Evolutionary conservation across 2,329 filamentous ascomycete genomes (phyloP).

Genomic region (Amesomyces nigricolor): DNA sequence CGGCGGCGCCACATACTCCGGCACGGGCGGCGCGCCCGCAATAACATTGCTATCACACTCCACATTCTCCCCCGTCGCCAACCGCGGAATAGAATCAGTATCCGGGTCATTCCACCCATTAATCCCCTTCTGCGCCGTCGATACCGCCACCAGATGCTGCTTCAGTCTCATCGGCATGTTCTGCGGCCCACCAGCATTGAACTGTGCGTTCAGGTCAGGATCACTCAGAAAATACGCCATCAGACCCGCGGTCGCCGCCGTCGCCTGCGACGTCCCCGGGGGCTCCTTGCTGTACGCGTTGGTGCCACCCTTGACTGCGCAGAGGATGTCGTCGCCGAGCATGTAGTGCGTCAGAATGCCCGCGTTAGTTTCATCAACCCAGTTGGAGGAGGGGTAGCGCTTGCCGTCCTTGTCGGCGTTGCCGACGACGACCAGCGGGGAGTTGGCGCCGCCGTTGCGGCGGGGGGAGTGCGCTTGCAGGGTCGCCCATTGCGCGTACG

Average conservation of each 20-base stretch:
- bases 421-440: slow-evolving; percentile 1
- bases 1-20: neutral
- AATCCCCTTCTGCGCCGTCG: slow-evolving; percentile 1
- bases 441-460: slow-evolving; percentile 3
- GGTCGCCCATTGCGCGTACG: neutral
- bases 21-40: neutral
- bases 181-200: neutral
- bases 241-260: neutral
- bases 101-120: neutral
- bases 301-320: neutral
- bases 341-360: neutral
- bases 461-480: neutral
- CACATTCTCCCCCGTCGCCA: neutral
- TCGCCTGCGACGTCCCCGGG: neutral
- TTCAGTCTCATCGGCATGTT: slow-evolving; percentile 2
- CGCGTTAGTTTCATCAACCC: neutral
- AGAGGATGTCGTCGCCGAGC: neutral
- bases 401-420: neutral
- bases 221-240: slow-evolving; percentile 4
- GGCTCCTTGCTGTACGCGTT: neutral
- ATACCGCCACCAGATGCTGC: neutral
- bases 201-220: neutral
- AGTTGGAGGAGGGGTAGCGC: neutral
- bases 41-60: neutral
- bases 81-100: neutral